phyloP scores from a whole-genome alignment of 345 rosid species.

The Reutealis trisperma region DNA sequence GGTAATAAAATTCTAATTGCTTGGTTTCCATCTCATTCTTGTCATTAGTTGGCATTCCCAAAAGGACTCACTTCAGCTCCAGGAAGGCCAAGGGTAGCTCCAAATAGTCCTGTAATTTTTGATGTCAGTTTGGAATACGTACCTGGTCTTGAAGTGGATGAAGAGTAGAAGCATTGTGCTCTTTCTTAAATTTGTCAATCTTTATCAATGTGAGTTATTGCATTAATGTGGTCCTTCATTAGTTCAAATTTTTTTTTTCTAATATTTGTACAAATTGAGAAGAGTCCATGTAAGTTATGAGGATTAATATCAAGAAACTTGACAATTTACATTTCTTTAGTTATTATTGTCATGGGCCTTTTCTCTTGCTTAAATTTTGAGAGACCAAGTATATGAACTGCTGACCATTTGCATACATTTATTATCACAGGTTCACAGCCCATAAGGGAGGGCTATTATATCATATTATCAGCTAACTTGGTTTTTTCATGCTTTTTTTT shows the following conservation, averaged over 20 bases:
- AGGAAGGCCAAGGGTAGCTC: constrained; percentile 94
- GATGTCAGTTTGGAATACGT: constrained; percentile 91
- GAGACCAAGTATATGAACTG: not conserved
- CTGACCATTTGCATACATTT: no score
- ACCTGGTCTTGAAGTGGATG: constrained; percentile 75
- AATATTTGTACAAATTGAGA: constrained; percentile 2
- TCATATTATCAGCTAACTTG: no score
- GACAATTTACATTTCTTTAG: no score
- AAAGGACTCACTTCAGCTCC: constrained; percentile 90
- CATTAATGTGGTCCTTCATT: not conserved
- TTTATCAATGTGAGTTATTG: constrained; percentile 3
- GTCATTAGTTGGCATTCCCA: constrained; percentile 79
- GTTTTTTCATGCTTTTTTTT: no score
- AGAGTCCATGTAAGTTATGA: not conserved
- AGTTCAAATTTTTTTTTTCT: constrained; percentile 4
- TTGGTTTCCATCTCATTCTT: constrained; percentile 1
- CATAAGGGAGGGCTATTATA: no score
- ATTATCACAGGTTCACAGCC: no score
- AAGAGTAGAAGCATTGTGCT: constrained; percentile 34
- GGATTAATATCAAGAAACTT: not conserved
- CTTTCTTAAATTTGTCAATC: not conserved
- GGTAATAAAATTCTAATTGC: not conserved
- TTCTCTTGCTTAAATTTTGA: not conserved
- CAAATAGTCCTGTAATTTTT: constrained; percentile 81
- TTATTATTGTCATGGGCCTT: not conserved